These are phyloP conservation scores for Globisporangium nodosum DNA, from an alignment of 352 stramenopile genomes.

Conservation along the genomic window DNA sequence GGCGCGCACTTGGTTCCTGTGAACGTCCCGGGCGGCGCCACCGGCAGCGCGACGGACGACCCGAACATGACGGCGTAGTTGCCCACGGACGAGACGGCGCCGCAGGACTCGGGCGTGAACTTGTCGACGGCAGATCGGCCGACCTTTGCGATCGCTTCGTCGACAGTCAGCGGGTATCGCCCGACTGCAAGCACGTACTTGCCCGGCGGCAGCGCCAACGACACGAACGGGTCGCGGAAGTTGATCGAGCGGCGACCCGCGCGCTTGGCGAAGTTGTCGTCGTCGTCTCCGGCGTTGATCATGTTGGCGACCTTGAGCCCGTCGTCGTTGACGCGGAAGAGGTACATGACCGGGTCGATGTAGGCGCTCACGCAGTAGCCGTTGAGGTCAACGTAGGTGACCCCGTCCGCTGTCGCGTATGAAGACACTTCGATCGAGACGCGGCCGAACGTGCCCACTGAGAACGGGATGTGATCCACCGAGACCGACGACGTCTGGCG, in stretches of 20 bases:
- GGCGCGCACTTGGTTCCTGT: constrained; percentile 27
- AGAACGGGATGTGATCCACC: constrained; percentile 61
- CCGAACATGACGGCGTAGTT: constrained; percentile 56
- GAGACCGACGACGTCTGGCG: constrained; percentile 32
- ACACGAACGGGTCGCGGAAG: constrained; percentile 71
- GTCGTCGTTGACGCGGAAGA: constrained; percentile 36
- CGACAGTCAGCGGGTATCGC: constrained; percentile 53
- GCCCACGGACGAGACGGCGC: constrained; percentile 23
- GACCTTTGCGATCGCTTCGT: constrained; percentile 39
- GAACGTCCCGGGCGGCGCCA: constrained; percentile 41
- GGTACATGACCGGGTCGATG: constrained; percentile 54
- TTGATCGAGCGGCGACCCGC: constrained; percentile 49
- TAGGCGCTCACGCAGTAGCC: constrained; percentile 57
- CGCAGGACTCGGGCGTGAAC: constrained; percentile 54
- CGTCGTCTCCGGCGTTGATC: constrained; percentile 49
- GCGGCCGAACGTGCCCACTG: constrained; percentile 34
- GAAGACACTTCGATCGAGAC: constrained; percentile 57
- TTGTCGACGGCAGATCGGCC: constrained; percentile 23
- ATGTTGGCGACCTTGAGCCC: constrained; percentile 35
- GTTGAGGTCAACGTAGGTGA: constrained; percentile 51
- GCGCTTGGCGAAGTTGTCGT: constrained; percentile 51
- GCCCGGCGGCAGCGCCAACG: constrained; percentile 37
- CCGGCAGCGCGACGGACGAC: constrained; percentile 23
- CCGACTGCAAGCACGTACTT: constrained; percentile 61
- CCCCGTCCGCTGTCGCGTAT: constrained; percentile 34